Evolutionary conservation across 495 filamentous ascomycete species (phyloP), one percentile per base, ranked within the genome.

Genomic region (Cercophora sp.): DNA sequence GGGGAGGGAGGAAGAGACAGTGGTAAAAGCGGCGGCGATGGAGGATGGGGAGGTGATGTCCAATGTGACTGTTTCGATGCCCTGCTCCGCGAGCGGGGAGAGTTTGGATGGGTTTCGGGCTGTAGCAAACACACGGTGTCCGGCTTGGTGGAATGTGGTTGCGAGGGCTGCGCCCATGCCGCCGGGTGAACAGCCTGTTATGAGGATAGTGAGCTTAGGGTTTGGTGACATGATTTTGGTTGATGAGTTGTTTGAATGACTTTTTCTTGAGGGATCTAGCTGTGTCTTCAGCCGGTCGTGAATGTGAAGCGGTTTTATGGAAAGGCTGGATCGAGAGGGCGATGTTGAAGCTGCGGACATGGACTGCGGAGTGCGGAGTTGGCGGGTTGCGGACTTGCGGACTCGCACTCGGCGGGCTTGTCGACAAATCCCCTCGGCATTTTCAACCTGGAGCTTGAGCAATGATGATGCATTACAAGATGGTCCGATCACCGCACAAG

Each of bases 61-160:
- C 8, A 83, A 67, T 8, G 51, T 44, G 0, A 82, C 48, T 5
- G 69, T 71, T 20, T 77, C 67, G 32, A 80, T 63, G 5, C 73
- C 49, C 3, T 66, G 16, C 47, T 32, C 58, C 50, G 16, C 77
- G 67, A 25, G 61, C 24, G 40, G 61, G 79, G 70, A 11, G 15
- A 43, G 32, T 42, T 75, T 80, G 20, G 61, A 52, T 2, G 66
- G 51, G 48, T 74, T 64, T 23, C 81, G 77, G 1, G 73, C 73
- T 16, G 81, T 79, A 11, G 83, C 82, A 54, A 79, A 80, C 35
- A 85, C 81, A 8, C 70, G 72, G 50, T 68, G 71, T 10, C 78
- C 80, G 3, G 42, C 34, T 29, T n/a, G n/a, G 34, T 47, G 42
- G 32, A 54, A 41, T 2, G 31, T 20, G 5, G 32, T n/a, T 15